Conservation (phyloP, 179 eudicot species). For the Actinidia arguta region DNA sequence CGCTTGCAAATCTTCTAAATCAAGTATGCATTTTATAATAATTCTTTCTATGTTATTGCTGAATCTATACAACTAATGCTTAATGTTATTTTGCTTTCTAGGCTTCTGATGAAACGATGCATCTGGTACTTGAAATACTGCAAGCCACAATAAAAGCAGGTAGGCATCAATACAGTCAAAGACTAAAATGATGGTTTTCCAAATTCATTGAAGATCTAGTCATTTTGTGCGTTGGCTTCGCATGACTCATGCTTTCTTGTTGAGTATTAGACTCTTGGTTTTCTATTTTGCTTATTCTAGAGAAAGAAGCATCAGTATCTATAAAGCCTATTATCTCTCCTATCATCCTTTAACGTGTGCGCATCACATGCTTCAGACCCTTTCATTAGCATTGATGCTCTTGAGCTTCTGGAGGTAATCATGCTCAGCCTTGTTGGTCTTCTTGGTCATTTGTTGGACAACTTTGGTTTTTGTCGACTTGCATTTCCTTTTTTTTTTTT, state of each 20-base stretch:
- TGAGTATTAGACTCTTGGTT: conserved; percentile 9
- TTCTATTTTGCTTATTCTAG: conserved; percentile 40
- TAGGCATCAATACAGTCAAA: conserved; percentile 22
- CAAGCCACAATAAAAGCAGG: conserved; percentile 91
- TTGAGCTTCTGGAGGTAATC: conserved; percentile 96
- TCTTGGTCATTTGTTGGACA: background rate
- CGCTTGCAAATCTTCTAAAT: conserved; percentile 90
- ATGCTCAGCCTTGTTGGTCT: conserved; percentile 13
- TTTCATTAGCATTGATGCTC: conserved; percentile 88
- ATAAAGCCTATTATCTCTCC: conserved; percentile 91
- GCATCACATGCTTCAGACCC: conserved; percentile 95
- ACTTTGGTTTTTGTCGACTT: too few relatives aligned
- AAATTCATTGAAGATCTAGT: conserved; percentile 2
- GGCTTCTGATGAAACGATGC: conserved; percentile 99
- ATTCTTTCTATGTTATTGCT: conserved; percentile 14
- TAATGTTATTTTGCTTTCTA: conserved; percentile 31
- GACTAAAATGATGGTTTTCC: background rate
- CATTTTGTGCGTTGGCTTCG: background rate
- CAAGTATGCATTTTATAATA: conserved; percentile 50
- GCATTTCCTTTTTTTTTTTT: conserved; percentile 1
- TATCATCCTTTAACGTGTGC: conserved; percentile 88
- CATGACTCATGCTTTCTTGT: background rate
- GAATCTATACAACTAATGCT: conserved; percentile 25
- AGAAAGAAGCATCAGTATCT: conserved; percentile 67
- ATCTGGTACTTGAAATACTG: conserved; percentile 92